Percentiles rank a stretch among this genome's conserved stretches.
Conservation (phyloP, 2,329 filamentous ascomycete genomes). For the Penicillium crustosum region DNA sequence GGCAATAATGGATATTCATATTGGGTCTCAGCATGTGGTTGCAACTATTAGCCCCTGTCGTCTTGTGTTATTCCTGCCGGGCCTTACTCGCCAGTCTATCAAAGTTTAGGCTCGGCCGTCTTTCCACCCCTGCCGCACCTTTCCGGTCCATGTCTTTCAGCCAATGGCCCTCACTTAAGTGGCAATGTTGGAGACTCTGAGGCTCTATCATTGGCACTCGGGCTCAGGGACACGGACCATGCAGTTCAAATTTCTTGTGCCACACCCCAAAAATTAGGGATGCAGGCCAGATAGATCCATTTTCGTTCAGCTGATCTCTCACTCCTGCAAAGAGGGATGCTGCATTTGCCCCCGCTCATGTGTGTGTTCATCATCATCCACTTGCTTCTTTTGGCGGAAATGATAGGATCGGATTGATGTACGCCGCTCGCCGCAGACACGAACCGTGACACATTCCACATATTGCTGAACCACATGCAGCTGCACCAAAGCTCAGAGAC, state of each 20-base stretch:
- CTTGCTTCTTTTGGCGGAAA: conserved; percentile 26
- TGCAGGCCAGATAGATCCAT: conserved; percentile 26
- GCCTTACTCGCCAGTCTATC: conserved; percentile 21
- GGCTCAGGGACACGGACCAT: conserved; percentile 21
- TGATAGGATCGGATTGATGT: conserved; percentile 36
- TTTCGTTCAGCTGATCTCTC: conserved; percentile 45
- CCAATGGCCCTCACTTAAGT: conserved; percentile 31
- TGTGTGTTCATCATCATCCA: conserved; percentile 36
- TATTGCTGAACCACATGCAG: conserved; percentile 39
- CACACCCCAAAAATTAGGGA: conserved; percentile 18
- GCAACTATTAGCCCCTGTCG: conserved; percentile 21
- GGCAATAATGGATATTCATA: conserved; percentile 16
- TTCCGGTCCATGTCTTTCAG: conserved; percentile 30
- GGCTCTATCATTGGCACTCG: conserved; percentile 33
- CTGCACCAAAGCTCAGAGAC: conserved; percentile 40
- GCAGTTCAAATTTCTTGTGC: conserved; percentile 22
- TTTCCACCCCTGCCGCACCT: conserved; percentile 29
- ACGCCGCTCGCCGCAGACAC: conserved; percentile 34
- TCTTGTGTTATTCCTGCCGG: conserved; percentile 17
- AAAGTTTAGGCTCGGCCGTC: conserved; percentile 17
- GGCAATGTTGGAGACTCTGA: conserved; percentile 35
- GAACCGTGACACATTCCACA: conserved; percentile 37
- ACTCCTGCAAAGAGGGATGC: conserved; percentile 42
- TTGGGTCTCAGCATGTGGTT: conserved; percentile 24
- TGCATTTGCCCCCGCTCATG: conserved; percentile 39